Conservation (phyloP, 2,329 filamentous ascomycete genomes). For the Fusarium xyrophilum region DNA sequence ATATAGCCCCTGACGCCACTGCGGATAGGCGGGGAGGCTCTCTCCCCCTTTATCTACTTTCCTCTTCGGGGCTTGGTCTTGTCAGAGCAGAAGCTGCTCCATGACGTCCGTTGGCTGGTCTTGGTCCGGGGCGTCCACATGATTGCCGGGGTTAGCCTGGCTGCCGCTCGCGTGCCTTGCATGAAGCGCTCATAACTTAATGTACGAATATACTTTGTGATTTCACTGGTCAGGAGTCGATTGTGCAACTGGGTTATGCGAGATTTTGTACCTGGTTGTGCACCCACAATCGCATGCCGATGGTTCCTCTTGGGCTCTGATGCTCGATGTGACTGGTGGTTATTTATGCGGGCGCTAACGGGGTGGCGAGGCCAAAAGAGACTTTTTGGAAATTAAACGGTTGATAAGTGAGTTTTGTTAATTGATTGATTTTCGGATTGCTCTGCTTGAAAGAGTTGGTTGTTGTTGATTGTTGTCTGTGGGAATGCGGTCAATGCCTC, state of each 20-base stretch:
- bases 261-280: conserved; percentile 27
- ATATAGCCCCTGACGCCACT: conserved; percentile 32
- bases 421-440: background rate
- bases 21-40: conserved; percentile 25
- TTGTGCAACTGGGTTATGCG: conserved; percentile 30
- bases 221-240: conserved; percentile 20
- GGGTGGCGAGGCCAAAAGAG: conserved; percentile 23
- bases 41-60: conserved; percentile 36
- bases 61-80: conserved; percentile 19
- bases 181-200: conserved; percentile 33
- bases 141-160: conserved; percentile 14
- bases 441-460: background rate
- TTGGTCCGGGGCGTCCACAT: conserved; percentile 16
- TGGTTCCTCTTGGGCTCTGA: conserved; percentile 4
- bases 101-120: conserved; percentile 22
- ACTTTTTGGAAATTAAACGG: conserved; percentile 35
- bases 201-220: conserved; percentile 5
- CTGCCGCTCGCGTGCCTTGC: conserved; percentile 27
- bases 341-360: conserved; percentile 27
- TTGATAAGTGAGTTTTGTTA: conserved; percentile 7
- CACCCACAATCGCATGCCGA: background rate
- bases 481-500: conserved; percentile 11
- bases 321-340: conserved; percentile 21
- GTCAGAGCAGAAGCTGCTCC: conserved; percentile 16
- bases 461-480: background rate